phyloP scores from a whole-genome alignment of 345 rosid genomes.

The Aethionema arabicum region DNA sequence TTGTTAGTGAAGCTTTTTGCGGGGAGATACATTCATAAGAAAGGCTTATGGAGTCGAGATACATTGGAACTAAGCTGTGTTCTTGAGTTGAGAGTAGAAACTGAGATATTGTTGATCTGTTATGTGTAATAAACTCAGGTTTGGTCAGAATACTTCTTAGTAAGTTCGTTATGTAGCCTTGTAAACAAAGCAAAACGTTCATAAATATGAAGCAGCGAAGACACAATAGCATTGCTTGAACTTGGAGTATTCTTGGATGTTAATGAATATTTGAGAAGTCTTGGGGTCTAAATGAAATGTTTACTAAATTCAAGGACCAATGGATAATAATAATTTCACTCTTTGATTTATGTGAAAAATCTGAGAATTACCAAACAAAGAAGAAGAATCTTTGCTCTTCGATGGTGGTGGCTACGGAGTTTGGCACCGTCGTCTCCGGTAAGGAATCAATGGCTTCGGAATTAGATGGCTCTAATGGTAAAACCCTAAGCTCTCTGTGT shows the following conservation, averaged over 20 bases:
- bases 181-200: too few relatives aligned
- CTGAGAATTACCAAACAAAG: neutral
- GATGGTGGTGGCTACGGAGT: conserved; percentile 25
- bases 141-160: too few relatives aligned
- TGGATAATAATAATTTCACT: neutral
- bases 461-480: conserved; percentile 6
- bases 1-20: too few relatives aligned
- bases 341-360: neutral
- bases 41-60: too few relatives aligned
- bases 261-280: neutral
- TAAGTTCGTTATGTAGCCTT: too few relatives aligned
- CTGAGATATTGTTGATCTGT: too few relatives aligned
- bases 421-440: conserved; percentile 27
- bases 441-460: neutral
- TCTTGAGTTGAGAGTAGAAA: neutral
- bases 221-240: neutral
- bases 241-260: neutral
- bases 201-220: too few relatives aligned
- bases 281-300: neutral
- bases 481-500: conserved; percentile 12
- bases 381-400: neutral
- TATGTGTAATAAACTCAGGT: too few relatives aligned
- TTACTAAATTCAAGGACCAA: neutral
- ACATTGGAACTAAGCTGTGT: too few relatives aligned
- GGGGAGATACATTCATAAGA: too few relatives aligned